A percentile compares a stretch with the other conserved stretches of the same genome.
phyloP scores from a whole-genome alignment of 2,329 filamentous ascomycete genomes.

The Teratosphaeriaceae sp. region DNA sequence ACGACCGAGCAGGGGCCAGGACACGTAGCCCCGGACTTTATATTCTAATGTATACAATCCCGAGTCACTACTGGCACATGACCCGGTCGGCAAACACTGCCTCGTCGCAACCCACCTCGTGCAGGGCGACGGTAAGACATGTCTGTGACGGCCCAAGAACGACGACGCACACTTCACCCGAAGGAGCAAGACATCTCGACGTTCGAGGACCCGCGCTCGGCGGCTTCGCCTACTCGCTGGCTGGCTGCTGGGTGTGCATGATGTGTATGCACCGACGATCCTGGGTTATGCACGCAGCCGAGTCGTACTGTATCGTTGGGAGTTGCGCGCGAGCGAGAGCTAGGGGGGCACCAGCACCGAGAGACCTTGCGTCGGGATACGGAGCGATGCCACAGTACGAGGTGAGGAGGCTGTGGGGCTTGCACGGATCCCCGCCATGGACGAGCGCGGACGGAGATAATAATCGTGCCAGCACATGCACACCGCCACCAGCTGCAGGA shows the following conservation, averaged over 20 bases:
- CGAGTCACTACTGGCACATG: neutral
- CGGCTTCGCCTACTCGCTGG: neutral
- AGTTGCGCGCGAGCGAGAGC: neutral
- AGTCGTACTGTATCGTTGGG: neutral
- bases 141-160: neutral
- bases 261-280: neutral
- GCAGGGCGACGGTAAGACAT: neutral
- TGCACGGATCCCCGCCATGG: no score
- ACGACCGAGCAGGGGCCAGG: neutral
- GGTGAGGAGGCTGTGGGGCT: no score
- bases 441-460: no score
- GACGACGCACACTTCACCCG: neutral
- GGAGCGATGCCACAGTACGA: no score
- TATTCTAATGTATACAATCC: slow-evolving; percentile 17
- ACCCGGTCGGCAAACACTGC: neutral
- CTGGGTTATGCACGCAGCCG: neutral
- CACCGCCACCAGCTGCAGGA: neutral
- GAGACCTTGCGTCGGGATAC: slow-evolving; percentile 5
- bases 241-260: neutral
- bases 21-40: slow-evolving; percentile 1
- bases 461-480: no score
- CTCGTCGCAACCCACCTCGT: neutral
- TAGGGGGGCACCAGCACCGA: slow-evolving; percentile 1
- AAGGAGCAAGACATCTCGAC: no score
- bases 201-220: neutral